Base-by-base conservation (phyloP, 1,139 yeast species). In the Diutina ranongensis region DNA sequence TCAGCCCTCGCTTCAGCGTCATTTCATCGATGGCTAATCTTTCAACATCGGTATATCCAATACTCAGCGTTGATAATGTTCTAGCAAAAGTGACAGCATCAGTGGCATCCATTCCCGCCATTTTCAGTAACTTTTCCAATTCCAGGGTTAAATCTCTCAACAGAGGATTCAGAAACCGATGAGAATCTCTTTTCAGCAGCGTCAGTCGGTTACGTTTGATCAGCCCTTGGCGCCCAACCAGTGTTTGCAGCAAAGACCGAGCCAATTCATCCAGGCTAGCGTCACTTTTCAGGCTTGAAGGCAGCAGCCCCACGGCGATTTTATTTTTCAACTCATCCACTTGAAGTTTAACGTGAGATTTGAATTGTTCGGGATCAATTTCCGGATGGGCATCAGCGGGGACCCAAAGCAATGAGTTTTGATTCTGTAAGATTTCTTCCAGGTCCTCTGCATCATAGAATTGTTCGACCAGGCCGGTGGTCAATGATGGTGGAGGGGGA, bases 301-400 rank as follows among this genome's bases (percentile, higher is more conserved):
- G 33, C 40, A 40, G 46, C 28, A 20, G 22, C 19, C 44, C 47
- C 28, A 48, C 53, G 62, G 45, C 67, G 32, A 38, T 38, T 16
- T 25, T 69, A 49, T 76, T 76, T 55, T 80, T 72, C 50, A 87
- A 72, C 56, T 83, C 94, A 50, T 84, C 83, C 18, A 88, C 80
- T 21, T 92, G 83, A 45, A 78, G 74, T 55, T 83, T 84, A 35
- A 92, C 86, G 63, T 87, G 88, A 51, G 79, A 76, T 54, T 83
- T 76, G 72, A 88, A 92, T 55, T 85, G 87, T 55, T 86, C 94
- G 1, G 97, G 97, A 34, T 94, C 89, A 16, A 92, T 77, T 56
- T 84, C 92, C 1, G 98, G 97, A 59, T 92, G 98, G 44, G 87
- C 74, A 51, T 79, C 80, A 1, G 97, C 97, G 0, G 97, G 97